A percentile compares a stretch with the other conserved stretches of the same genome.
Conservation (phyloP, 805 yeast genomes). For the Saturnispora serradocipensis region DNA sequence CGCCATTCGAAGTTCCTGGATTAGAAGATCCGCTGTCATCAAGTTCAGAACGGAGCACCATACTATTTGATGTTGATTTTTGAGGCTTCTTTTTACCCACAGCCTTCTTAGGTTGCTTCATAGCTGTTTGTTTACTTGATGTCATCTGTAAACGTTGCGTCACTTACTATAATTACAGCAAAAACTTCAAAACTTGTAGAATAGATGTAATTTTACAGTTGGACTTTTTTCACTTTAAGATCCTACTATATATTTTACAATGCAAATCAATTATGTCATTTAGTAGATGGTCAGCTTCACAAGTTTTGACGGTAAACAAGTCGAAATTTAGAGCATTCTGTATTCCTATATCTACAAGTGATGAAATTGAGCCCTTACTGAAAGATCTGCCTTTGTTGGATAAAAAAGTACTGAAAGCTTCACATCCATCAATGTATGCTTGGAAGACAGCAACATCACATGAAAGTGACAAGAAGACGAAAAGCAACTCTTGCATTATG, state of each 20-base stretch:
- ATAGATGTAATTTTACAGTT: not conserved
- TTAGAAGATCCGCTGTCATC: not conserved
- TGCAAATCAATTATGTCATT: not conserved
- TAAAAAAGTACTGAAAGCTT: constrained; percentile 45
- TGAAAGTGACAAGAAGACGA: not conserved
- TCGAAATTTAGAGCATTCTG: constrained; percentile 64
- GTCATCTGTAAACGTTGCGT: not conserved
- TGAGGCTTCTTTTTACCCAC: not conserved
- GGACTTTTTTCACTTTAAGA: not conserved
- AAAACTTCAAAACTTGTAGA: not conserved
- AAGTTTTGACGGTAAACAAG: constrained; percentile 37
- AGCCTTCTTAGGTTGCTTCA: not conserved
- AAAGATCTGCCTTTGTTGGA: constrained; percentile 34
- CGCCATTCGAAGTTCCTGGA: not conserved
- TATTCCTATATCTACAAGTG: constrained; percentile 29
- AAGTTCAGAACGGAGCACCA: not conserved
- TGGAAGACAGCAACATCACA: constrained; percentile 40
- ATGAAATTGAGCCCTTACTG: constrained; percentile 37
- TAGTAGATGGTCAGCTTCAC: constrained; percentile 33
- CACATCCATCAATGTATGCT: constrained; percentile 69
- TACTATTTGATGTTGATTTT: not conserved
- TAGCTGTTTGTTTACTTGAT: not conserved
- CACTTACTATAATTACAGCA: not conserved
- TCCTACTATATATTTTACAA: not conserved
- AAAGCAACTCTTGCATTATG: not conserved